These are phyloP conservation scores for Phalaenopsis aphrodite DNA, from an alignment of 106 monocot species.

Conservation along the genomic window DNA sequence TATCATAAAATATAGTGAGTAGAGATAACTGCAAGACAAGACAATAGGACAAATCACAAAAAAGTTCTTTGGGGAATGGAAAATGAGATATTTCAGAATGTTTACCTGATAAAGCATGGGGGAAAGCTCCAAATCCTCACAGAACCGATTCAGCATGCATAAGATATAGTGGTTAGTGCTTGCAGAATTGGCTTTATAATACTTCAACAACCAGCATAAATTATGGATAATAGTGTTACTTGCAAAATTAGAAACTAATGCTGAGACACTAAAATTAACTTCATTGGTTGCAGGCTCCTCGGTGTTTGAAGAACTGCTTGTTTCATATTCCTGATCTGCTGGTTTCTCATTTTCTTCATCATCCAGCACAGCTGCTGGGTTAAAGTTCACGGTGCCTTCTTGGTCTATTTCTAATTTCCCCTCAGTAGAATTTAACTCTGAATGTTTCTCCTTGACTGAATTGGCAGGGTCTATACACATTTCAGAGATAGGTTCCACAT, in stretches of 20 bases:
- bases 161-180: conserved; percentile 78
- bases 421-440: conserved; percentile 11
- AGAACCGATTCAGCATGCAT: conserved; percentile 70
- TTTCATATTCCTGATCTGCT: conserved; percentile 31
- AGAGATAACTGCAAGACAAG: conserved; percentile 68
- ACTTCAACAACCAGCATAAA: conserved; percentile 85
- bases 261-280: conserved; percentile 72
- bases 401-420: conserved; percentile 5
- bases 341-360: conserved; percentile 21
- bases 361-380: conserved; percentile 1
- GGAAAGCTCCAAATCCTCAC: conserved; percentile 77
- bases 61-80: background rate
- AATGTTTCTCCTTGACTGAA: background rate
- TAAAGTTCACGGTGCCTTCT: conserved; percentile 11
- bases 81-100: background rate
- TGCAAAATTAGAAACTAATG: conserved; percentile 58
- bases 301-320: conserved; percentile 46
- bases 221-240: conserved; percentile 61
- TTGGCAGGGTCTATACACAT: conserved; percentile 7
- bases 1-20: conserved; percentile 68
- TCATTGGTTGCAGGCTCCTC: conserved; percentile 62
- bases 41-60: background rate
- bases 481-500: conserved; percentile 16
- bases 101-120: conserved; percentile 95
- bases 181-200: conserved; percentile 67